Evolutionary conservation across 2,329 filamentous ascomycete species (phyloP).

Genomic region (Aspergillus unguis): DNA sequence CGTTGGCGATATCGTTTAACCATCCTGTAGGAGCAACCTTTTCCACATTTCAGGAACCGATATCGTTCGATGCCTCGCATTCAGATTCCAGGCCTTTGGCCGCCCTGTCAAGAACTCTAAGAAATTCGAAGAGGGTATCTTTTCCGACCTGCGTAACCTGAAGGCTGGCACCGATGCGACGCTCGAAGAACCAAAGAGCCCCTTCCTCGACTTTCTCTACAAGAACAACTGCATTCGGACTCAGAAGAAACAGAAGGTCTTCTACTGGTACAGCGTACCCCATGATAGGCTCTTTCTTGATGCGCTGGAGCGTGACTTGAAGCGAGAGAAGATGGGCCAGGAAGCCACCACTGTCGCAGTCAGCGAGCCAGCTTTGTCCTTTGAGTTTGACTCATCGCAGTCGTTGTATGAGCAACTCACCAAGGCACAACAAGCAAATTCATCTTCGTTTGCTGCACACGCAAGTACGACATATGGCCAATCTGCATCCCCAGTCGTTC

Average conservation of each 20-base stretch:
- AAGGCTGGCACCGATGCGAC: conserved; percentile 98
- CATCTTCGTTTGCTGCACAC: conserved; percentile 88
- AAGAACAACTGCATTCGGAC: conserved; percentile 99
- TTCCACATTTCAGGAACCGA: conserved; percentile 99
- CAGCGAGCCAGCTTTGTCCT: conserved; percentile 93
- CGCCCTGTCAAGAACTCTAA: conserved; percentile 99
- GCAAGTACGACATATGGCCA: conserved; percentile 63
- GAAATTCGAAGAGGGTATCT: conserved; percentile 99
- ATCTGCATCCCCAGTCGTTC: conserved; percentile 82
- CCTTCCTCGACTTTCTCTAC: conserved; percentile 97
- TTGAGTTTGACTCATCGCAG: conserved; percentile 98
- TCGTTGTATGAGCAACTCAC: conserved; percentile 99
- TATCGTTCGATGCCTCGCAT: conserved; percentile 95
- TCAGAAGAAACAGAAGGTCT: conserved; percentile 99
- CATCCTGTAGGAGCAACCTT: conserved; percentile 74
- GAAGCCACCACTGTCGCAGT: conserved; percentile 96
- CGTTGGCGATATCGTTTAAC: conserved; percentile 10
- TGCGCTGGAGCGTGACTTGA: conserved; percentile 92
- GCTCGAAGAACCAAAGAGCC: conserved; percentile 96
- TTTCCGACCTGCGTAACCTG: conserved; percentile 95
- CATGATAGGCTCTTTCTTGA: conserved; percentile 97
- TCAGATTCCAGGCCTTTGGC: conserved; percentile 97
- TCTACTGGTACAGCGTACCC: conserved; percentile 99
- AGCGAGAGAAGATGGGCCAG: conserved; percentile 99
- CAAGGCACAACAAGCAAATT: conserved; percentile 98